Base-by-base conservation (phyloP, 2,329 filamentous ascomycete genomes). In the Aspergillus japonicus region DNA sequence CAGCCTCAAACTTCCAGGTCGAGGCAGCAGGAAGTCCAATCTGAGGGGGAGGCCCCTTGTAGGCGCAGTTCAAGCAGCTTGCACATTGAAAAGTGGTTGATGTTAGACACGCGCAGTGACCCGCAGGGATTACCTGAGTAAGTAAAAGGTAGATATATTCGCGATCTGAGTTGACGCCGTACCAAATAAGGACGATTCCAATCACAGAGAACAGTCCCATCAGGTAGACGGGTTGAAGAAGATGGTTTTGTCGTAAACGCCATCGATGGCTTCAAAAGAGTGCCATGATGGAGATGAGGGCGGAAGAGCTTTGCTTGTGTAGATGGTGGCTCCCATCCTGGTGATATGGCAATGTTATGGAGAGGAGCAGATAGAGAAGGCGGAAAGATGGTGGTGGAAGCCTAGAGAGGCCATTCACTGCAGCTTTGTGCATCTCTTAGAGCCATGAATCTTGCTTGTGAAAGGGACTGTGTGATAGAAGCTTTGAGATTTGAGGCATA, bases 51-150 rank as follows among this genome's bases (percentile, higher is more conserved):
- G 47, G 47, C 8, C 31, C 57, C 59, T 58, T 56, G 16, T 61
- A 6, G 12, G 70, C 63, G 42, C 71, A 74, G 7, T 68, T 66
- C 23, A 76, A 61, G 58, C 73, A 75, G 50, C 68, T 75, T 5
- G 70, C 65, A 61, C 75, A 77, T 58, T 76, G 67, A 62, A 77
- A 77, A 35, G 70, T 73, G 5, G 74, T 76, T 2, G 74, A 74
- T n/a, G 70, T 69, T 59, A 73, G 61, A 60, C 74, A 77, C 39
- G 74, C 71, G 60, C 73, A 76, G 58, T 77, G 74, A 12, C 75
- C 75, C 8, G 74, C 75, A 51, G 75, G 75, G 53, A 77, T 74
- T 8, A 77, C 58, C 50, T 77, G 75, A 5, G 72, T 76, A 52
- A 77, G 65, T 29, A 76, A 50, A 1, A 74, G 75, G 44, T 73